phyloP scores from a whole-genome alignment of 2,329 filamentous ascomycete species.

The Aspergillus transmontanensis region DNA sequence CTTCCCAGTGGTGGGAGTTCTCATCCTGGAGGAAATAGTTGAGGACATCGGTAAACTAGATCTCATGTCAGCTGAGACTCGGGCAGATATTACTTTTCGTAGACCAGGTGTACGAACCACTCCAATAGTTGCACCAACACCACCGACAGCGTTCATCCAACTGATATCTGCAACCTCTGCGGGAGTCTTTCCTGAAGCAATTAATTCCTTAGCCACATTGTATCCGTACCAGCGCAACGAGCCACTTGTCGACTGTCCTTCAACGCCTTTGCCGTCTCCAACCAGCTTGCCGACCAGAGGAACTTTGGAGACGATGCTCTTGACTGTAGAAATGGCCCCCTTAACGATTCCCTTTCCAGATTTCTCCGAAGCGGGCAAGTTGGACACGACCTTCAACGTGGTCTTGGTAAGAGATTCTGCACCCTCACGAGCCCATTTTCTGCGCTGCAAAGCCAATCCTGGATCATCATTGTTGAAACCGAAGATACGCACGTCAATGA shows the following conservation, averaged over 20 bases:
- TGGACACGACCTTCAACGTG: conserved; percentile 41
- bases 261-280: not conserved
- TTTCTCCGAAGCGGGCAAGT: not conserved
- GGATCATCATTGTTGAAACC: conserved; percentile 54
- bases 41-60: conserved; percentile 50
- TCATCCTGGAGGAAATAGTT: conserved; percentile 47
- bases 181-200: conserved; percentile 23
- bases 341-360: not conserved
- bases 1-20: conserved; percentile 46
- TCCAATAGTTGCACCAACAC: conserved; percentile 44
- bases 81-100: not conserved
- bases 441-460: conserved; percentile 50
- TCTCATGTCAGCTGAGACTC: not conserved
- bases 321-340: not conserved
- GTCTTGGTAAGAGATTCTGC: conserved; percentile 41
- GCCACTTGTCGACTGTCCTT: conserved; percentile 12
- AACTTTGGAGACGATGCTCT: not conserved
- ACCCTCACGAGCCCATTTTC: conserved; percentile 47
- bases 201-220: conserved; percentile 43
- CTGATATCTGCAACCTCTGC: conserved; percentile 21
- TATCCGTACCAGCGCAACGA: conserved; percentile 46
- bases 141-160: conserved; percentile 40
- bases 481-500: conserved; percentile 51
- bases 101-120: conserved; percentile 30
- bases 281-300: not conserved